Evolutionary conservation across 2,329 filamentous ascomycete genomes (phyloP), one percentile per base, ranked within the genome.

Genomic region (Pseudogymnoascus pannorum): DNA sequence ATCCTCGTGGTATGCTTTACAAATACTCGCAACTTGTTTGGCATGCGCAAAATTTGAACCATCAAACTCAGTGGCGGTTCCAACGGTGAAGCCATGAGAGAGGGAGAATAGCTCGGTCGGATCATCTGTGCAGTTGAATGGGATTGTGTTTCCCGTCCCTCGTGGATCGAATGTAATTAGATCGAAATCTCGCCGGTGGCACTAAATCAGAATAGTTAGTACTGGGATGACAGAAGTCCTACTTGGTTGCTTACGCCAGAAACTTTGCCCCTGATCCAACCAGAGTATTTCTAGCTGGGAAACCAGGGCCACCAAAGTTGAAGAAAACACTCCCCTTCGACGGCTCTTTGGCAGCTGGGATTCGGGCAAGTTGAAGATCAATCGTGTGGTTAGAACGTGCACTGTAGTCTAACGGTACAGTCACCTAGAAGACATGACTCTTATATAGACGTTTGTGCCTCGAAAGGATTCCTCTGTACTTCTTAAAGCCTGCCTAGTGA

Each of bases 131-230:
- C 40, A 44, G 5, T 44, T 44, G 18, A 64, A 38, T 2, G 65
- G 65, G 2, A 35, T 62, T 2, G 63, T 60, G 7, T 48, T 24
- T 22, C 60, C 64, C 12, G 42, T 61, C 12, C 65, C 65, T 35
- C 65, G 61, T 12, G 65, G 61, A 44, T 66, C 65, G 42, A 61
- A 66, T 42, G 64, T 63, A 5, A 66, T 62, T 18, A 66, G 48
- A 38, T 66, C 65, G 20, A 64, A 66, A 4, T 63, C 35, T 64
- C 65, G 7, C 64, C 65, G 16, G 61, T 64, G 3, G 64, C 29
- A 3, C 44, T 51, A 2, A 63, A 66, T 62, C 59, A 16, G n/a
- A 3, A 44, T 24, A 24, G 6, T 44, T 24, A 44, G 20, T 24
- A 4, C 6, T 7, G 2, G 12, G 14, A 44, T 7, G 1, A 44